These are phyloP conservation scores for Sporormia fimetaria DNA, from an alignment of 495 filamentous ascomycete species.

Conservation along the genomic window DNA sequence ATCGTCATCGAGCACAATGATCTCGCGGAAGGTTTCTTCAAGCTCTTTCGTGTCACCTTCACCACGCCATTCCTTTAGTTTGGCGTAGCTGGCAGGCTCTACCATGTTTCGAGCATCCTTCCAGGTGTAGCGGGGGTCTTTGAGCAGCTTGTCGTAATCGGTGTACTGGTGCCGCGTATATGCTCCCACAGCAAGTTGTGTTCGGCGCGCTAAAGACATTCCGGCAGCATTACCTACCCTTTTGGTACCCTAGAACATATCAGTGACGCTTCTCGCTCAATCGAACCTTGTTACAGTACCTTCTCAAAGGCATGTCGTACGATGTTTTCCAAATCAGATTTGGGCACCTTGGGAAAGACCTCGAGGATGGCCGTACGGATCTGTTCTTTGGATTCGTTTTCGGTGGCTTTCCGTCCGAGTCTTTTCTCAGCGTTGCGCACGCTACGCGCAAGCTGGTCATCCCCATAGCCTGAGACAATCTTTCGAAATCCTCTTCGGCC, in stretches of 20 bases:
- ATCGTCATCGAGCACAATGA: slow-evolving; percentile 74
- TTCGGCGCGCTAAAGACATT: slow-evolving; percentile 58
- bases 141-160: slow-evolving; percentile 69
- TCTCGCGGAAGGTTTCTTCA: slow-evolving; percentile 69
- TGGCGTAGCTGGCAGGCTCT: slow-evolving; percentile 56
- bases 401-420: slow-evolving; percentile 33
- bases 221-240: slow-evolving; percentile 60
- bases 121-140: slow-evolving; percentile 44
- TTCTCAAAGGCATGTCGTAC: slow-evolving; percentile 75
- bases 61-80: slow-evolving; percentile 76
- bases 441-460: slow-evolving; percentile 1
- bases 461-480: neutral
- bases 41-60: slow-evolving; percentile 71
- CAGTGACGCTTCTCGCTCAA: slow-evolving; percentile 17
- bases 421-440: slow-evolving; percentile 2
- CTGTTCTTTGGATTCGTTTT: slow-evolving; percentile 54
- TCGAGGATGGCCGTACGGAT: slow-evolving; percentile 65
- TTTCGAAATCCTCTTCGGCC: slow-evolving; percentile 2
- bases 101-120: slow-evolving; percentile 59
- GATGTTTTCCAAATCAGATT: slow-evolving; percentile 63
- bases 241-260: slow-evolving; percentile 35
- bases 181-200: slow-evolving; percentile 72
- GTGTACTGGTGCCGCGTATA: slow-evolving; percentile 82
- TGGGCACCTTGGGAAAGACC: slow-evolving; percentile 76
- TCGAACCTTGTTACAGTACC: slow-evolving; percentile 37